phyloP scores from a whole-genome alignment of 352 stramenopile species.

The Phytopythium oedochilum region DNA sequence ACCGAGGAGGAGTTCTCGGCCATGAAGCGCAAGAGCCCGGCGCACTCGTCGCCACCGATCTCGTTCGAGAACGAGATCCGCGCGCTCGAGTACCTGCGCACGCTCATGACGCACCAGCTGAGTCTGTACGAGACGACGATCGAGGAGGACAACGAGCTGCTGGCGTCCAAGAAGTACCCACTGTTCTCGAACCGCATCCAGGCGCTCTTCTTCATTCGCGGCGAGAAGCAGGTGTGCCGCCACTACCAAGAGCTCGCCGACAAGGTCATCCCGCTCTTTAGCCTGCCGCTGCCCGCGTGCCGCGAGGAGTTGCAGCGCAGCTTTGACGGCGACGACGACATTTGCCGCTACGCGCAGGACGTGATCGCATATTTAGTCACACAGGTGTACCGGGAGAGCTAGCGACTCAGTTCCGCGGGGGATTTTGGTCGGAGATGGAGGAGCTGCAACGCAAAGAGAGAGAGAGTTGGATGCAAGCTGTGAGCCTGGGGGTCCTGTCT shows the following conservation, averaged over 20 bases:
- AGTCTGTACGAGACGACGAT: slow-evolving; percentile 82
- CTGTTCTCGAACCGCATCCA: slow-evolving; percentile 88
- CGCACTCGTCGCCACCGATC: slow-evolving; percentile 35
- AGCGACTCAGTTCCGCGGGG: background rate
- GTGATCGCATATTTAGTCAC: slow-evolving; percentile 87
- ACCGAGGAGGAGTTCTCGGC: slow-evolving; percentile 80
- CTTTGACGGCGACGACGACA: slow-evolving; percentile 77
- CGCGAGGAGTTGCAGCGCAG: slow-evolving; percentile 67
- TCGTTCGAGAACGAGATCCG: slow-evolving; percentile 86
- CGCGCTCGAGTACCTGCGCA: slow-evolving; percentile 64
- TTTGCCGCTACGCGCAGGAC: slow-evolving; percentile 83
- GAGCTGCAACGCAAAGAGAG: too few relatives aligned
- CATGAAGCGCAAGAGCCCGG: slow-evolving; percentile 78
- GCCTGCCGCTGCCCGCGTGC: slow-evolving; percentile 55
- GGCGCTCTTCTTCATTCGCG: slow-evolving; percentile 85
- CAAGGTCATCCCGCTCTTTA: slow-evolving; percentile 81
- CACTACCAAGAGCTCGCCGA: slow-evolving; percentile 81
- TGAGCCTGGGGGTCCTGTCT: background rate
- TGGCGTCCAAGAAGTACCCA: slow-evolving; percentile 73
- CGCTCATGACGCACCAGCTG: slow-evolving; percentile 79
- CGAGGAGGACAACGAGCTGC: slow-evolving; percentile 80
- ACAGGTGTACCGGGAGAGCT: slow-evolving; percentile 78
- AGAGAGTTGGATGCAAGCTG: background rate
- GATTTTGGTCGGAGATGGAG: background rate
- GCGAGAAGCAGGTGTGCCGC: slow-evolving; percentile 85